phyloP scores from a whole-genome alignment of 805 yeast genomes.

The Lachancea waltii region DNA sequence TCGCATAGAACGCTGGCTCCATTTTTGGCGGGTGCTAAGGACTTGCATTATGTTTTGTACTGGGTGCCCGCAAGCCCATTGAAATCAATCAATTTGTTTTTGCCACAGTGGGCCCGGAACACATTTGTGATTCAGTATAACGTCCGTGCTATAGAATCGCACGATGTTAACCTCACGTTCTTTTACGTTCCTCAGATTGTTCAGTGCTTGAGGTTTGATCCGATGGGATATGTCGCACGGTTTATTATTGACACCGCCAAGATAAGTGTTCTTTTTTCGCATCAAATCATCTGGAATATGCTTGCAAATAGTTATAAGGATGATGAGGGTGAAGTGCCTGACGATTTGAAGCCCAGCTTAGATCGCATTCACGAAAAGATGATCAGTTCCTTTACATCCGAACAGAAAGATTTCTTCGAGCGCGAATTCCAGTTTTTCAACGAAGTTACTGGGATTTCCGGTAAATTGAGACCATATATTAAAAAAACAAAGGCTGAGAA shows the following conservation, averaged over 20 bases:
- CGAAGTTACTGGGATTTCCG: conserved; percentile 89
- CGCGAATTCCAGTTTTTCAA: conserved; percentile 84
- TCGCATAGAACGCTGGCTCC: conserved; percentile 19
- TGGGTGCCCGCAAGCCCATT: conserved; percentile 80
- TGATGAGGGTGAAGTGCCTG: conserved; percentile 78
- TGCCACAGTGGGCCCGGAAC: conserved; percentile 63
- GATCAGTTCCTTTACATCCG: conserved; percentile 51
- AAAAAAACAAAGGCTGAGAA: conserved; percentile 93
- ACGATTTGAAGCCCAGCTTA: conserved; percentile 72
- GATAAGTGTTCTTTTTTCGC: conserved; percentile 87
- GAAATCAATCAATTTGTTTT: conserved; percentile 74
- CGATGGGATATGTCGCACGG: conserved; percentile 76
- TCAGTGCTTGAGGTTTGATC: conserved; percentile 80
- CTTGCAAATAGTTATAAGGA: conserved; percentile 86
- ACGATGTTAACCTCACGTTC: conserved; percentile 81
- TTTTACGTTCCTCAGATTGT: conserved; percentile 98
- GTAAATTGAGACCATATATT: conserved; percentile 89
- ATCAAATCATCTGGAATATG: conserved; percentile 98
- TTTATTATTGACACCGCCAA: conserved; percentile 89
- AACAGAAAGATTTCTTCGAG: conserved; percentile 63
- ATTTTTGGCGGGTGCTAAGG: conserved; percentile 13
- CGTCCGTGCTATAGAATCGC: conserved; percentile 81
- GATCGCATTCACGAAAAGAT: conserved; percentile 66
- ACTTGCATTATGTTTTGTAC: conserved; percentile 39
- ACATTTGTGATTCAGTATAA: conserved; percentile 76